Evolutionary conservation across 139 green algal species (phyloP).

Genomic region (Haematococcus lacustris): DNA sequence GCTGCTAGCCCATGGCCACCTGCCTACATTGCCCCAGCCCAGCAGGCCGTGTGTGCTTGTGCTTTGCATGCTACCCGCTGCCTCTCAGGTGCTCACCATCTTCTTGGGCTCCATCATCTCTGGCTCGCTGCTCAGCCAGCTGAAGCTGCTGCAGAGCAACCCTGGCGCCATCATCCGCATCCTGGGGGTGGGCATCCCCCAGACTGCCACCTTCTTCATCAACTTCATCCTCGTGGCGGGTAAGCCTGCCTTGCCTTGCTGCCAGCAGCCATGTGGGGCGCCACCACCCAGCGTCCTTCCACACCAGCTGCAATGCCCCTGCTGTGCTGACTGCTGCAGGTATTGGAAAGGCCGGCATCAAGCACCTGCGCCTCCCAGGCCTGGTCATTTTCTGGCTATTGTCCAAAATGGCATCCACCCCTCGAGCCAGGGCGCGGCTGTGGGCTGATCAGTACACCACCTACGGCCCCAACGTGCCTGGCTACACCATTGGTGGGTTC

Average conservation of each 20-base stretch:
- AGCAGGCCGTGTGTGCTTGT: background rate
- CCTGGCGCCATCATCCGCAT: conserved; percentile 24
- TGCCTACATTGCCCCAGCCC: background rate
- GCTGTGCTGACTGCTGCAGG: no score
- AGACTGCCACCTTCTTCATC: conserved; percentile 42
- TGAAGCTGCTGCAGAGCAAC: conserved; percentile 19
- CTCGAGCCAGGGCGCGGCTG: conserved; percentile 14
- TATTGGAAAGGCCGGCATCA: conserved; percentile 9
- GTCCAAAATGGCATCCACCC: conserved; percentile 23
- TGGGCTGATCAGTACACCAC: conserved; percentile 46
- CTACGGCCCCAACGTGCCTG: conserved; percentile 46
- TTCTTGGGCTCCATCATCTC: conserved; percentile 38
- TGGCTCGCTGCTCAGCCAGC: conserved; percentile 36
- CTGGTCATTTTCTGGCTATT: conserved; percentile 30
- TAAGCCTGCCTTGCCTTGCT: no score
- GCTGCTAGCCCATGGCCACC: no score
- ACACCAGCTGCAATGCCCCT: no score
- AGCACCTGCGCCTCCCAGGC: conserved; percentile 18
- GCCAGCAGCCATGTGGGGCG: no score
- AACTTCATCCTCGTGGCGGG: conserved; percentile 24
- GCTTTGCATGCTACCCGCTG: background rate
- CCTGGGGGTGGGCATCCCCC: conserved; percentile 30
- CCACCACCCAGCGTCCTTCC: no score
- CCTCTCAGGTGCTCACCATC: conserved; percentile 23
- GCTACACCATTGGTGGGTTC: conserved; percentile 47